phyloP scores from a whole-genome alignment of 768 basidiomycete species.

The Boletus subcaerulescens region DNA sequence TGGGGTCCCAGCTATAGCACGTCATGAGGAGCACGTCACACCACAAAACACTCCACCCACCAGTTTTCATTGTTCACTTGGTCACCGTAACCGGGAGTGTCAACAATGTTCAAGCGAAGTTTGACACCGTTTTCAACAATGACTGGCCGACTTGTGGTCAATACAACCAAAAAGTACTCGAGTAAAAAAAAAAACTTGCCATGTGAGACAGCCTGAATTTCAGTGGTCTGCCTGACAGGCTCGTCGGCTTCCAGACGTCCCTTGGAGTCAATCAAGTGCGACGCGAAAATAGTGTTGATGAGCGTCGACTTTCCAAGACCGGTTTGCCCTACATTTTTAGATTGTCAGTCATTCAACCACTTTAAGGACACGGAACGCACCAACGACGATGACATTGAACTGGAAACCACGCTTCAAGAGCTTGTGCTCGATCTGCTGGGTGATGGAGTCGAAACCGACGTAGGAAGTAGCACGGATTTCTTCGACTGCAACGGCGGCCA shows the following conservation, averaged over 20 bases:
- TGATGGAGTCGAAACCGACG: slow-evolving; percentile 98
- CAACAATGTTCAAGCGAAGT: slow-evolving; percentile 94
- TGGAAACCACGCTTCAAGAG: slow-evolving; percentile 98
- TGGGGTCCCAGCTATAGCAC: slow-evolving; percentile 89
- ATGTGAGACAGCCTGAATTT: slow-evolving; percentile 93
- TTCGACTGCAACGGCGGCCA: slow-evolving; percentile 49
- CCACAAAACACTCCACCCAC: slow-evolving; percentile 41
- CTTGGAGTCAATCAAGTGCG: slow-evolving; percentile 97
- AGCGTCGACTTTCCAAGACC: slow-evolving; percentile 98
- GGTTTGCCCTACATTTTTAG: slow-evolving; percentile 70
- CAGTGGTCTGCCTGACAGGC: slow-evolving; percentile 91
- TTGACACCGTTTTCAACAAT: slow-evolving; percentile 96
- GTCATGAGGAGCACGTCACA: background rate
- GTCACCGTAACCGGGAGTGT: slow-evolving; percentile 98
- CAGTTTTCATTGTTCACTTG: slow-evolving; percentile 99
- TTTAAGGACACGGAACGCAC: slow-evolving; percentile 44
- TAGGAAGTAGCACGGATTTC: slow-evolving; percentile 92
- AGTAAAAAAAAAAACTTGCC: slow-evolving; percentile 47
- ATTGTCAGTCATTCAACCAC: background rate
- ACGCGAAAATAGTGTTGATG: slow-evolving; percentile 99
- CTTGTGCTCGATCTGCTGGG: slow-evolving; percentile 98
- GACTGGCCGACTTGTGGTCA: slow-evolving; percentile 46
- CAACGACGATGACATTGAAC: slow-evolving; percentile 97
- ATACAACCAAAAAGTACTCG: background rate
- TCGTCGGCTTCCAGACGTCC: slow-evolving; percentile 86